phyloP scores from a whole-genome alignment of 208 protist genomes.

The Leishmania turanica region DNA sequence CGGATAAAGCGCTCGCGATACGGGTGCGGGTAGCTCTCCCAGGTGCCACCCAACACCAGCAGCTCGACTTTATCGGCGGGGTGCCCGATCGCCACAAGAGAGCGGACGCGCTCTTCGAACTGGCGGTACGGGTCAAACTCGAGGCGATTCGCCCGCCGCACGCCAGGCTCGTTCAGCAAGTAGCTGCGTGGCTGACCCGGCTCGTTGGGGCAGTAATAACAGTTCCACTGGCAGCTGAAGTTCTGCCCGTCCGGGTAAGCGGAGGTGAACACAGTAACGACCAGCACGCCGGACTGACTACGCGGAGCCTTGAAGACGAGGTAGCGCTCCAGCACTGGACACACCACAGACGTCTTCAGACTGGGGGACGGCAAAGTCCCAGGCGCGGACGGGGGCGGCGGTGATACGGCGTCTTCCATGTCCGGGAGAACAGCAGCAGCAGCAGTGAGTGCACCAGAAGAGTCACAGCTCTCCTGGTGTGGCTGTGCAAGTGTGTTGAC shows the following conservation, averaged over 20 bases:
- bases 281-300: slow-evolving; percentile 91
- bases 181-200: slow-evolving; percentile 92
- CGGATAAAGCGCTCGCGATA: slow-evolving; percentile 94
- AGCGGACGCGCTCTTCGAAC: slow-evolving; percentile 82
- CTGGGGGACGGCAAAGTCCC: not conserved
- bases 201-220: slow-evolving; percentile 94
- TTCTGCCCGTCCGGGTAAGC: slow-evolving; percentile 81
- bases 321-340: slow-evolving; percentile 51
- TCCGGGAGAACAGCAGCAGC: slow-evolving; percentile 10
- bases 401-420: slow-evolving; percentile 30
- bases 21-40: slow-evolving; percentile 95
- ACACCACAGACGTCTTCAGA: slow-evolving; percentile 6
- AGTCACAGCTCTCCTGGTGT: not conserved
- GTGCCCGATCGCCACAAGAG: slow-evolving; percentile 88
- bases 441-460: not conserved
- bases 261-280: slow-evolving; percentile 93
- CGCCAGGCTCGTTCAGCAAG: slow-evolving; percentile 88
- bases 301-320: slow-evolving; percentile 86
- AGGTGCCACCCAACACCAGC: slow-evolving; percentile 99
- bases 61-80: slow-evolving; percentile 97
- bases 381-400: not conserved
- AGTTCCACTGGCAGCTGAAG: slow-evolving; percentile 94
- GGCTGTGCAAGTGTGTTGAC: not conserved
- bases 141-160: slow-evolving; percentile 86
- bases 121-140: slow-evolving; percentile 81